phyloP scores from a whole-genome alignment of 306 rosid genomes.

The Comarum palustre region DNA sequence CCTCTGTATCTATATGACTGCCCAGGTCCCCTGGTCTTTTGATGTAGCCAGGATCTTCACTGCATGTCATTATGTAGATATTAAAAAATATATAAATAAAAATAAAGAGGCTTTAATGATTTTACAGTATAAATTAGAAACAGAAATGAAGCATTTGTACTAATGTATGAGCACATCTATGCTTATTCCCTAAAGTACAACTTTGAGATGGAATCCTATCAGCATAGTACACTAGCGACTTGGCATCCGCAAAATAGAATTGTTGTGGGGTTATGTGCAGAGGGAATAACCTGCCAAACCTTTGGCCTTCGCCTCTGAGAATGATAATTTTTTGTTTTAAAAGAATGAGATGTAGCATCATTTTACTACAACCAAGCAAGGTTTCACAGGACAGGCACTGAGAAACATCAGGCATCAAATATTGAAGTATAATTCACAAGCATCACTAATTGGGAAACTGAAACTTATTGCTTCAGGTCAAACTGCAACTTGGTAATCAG shows the following conservation, averaged over 20 bases:
- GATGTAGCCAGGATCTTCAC: constrained; percentile 85
- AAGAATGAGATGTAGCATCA: not conserved
- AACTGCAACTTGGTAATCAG: too few relatives aligned
- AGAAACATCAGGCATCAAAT: not conserved
- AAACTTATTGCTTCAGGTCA: not conserved
- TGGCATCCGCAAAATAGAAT: not conserved
- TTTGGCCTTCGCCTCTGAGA: not conserved
- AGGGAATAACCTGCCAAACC: not conserved
- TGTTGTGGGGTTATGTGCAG: not conserved
- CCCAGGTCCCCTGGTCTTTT: constrained; percentile 64
- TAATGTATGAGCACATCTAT: constrained; percentile 11
- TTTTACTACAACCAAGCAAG: not conserved
- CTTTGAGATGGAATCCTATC: not conserved
- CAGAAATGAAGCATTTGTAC: constrained; percentile 11
- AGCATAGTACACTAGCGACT: not conserved
- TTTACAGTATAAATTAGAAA: not conserved
- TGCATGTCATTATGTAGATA: constrained; percentile 39
- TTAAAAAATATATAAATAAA: not conserved
- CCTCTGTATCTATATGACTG: constrained; percentile 57
- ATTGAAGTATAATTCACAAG: not conserved
- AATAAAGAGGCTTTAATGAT: not conserved
- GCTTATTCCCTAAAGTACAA: not conserved
- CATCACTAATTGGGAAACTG: not conserved
- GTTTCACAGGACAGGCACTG: not conserved
- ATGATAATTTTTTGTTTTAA: not conserved